Evolutionary conservation across 2,329 filamentous ascomycete genomes (phyloP).

Genomic region (Colletotrichum sp.): DNA sequence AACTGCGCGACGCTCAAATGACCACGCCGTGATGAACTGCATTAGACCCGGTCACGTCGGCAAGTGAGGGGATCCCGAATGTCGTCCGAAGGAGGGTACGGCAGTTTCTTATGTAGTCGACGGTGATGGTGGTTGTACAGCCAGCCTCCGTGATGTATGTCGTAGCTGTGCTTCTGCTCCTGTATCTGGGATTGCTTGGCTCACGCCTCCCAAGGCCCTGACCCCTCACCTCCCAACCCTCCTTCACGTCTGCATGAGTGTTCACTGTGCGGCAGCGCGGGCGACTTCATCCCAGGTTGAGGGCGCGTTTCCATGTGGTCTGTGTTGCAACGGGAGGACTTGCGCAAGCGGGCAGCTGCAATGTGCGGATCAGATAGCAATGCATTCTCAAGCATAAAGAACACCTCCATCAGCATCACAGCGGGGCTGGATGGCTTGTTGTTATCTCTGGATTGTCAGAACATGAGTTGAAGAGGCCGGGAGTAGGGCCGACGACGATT

Average conservation of each 20-base stretch:
- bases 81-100: slow-evolving; percentile 14
- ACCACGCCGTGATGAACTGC: slow-evolving; percentile 2
- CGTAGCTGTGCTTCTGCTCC: background rate
- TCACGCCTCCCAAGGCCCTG: background rate
- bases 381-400: slow-evolving; percentile 13
- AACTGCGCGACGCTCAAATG: background rate
- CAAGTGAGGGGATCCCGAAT: slow-evolving; percentile 9
- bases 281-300: background rate
- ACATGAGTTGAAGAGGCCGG: background rate
- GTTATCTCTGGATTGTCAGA: background rate
- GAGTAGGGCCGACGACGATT: background rate
- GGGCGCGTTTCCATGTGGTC: background rate
- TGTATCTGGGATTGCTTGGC: background rate
- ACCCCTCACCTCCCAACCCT: background rate
- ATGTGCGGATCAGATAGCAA: slow-evolving; percentile 6
- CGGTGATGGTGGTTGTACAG: background rate
- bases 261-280: background rate
- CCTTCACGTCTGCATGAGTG: background rate
- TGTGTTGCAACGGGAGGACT: background rate
- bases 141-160: background rate
- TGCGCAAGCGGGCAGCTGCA: slow-evolving; percentile 5
- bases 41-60: slow-evolving; percentile 13
- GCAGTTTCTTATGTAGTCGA: background rate
- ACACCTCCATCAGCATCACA: background rate
- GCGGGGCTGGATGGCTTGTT: background rate